phyloP scores from a whole-genome alignment of 495 filamentous ascomycete genomes.

The Copromyces sp. region DNA sequence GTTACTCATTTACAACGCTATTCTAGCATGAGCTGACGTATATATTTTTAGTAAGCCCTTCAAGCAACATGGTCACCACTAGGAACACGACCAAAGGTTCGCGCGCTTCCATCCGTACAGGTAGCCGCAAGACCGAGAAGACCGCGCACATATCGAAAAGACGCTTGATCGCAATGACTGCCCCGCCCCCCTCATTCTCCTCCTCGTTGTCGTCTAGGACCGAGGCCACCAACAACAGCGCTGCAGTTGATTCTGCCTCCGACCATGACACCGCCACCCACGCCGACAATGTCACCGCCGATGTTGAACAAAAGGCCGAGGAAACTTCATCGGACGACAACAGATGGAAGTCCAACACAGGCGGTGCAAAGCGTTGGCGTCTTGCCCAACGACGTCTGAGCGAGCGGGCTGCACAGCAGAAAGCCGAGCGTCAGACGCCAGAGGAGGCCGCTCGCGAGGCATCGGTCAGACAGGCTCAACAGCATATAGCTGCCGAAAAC shows the following conservation, averaged over 20 bases:
- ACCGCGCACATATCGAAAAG: neutral
- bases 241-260: neutral
- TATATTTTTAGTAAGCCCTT: neutral
- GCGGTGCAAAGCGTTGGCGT: neutral
- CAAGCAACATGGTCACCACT: neutral
- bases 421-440: neutral
- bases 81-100: neutral
- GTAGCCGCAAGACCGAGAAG: neutral
- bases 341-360: neutral
- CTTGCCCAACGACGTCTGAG: neutral
- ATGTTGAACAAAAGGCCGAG: neutral
- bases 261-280: neutral
- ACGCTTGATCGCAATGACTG: neutral
- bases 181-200: neutral
- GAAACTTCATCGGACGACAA: neutral
- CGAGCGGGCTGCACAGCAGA: neutral
- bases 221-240: neutral
- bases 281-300: neutral
- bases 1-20: neutral
- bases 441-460: neutral
- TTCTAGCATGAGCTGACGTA: neutral
- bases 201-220: neutral
- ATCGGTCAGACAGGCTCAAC: neutral
- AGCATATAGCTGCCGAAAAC: neutral
- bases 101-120: neutral